Base-by-base conservation (phyloP, 73 alveolate species). In the Paramecium biaurelia region DNA sequence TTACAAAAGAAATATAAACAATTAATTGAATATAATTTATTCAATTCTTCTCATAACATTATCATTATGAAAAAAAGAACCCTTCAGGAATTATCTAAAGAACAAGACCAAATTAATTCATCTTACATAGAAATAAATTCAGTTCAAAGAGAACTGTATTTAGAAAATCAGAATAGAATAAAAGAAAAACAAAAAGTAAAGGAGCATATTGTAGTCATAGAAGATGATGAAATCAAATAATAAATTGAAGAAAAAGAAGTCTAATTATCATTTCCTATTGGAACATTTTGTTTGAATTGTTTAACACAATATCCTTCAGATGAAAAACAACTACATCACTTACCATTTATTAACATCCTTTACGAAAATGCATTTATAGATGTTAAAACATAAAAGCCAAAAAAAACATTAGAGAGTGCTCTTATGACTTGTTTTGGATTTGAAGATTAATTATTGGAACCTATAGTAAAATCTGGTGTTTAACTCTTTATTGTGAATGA, bases 351-450 rank as follows among this genome's bases (percentile, higher is more conserved):
- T 21, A 79, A 79, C 56, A 30, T 79, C 42, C 74, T 79, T 24
- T 41, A 24, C 32, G 90, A 79, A 47, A 47, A 79, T 43, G 41
- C 90, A 38, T 63, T 15, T 21, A 79, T 43, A 0, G 45, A 79
- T 79, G 74, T 58, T 21, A 79, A 79, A 34, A 34, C 47, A 28
- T 21, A 21, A 15, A 41, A 79, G 10, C 74, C 90, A 42, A 79
- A 79, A 23, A 79, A 47, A n/a, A 79, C 90, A 41, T 45, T 79
- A 12, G 45, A 43, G 23, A 24, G 56, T 43, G 90, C 90, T 23
- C 30, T 89, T n/a, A 89, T 89, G 94, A 89, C 94, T 12, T 58
- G 89, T 32, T 89, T 41, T 26, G 94, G 94, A 42, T 89, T 70
- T 89, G 94, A 89, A 49, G 87, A 76, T 7, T 85, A 68, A 82